phyloP scores from a whole-genome alignment of 2,329 filamentous ascomycete genomes.

The Aspergillus sp. region DNA sequence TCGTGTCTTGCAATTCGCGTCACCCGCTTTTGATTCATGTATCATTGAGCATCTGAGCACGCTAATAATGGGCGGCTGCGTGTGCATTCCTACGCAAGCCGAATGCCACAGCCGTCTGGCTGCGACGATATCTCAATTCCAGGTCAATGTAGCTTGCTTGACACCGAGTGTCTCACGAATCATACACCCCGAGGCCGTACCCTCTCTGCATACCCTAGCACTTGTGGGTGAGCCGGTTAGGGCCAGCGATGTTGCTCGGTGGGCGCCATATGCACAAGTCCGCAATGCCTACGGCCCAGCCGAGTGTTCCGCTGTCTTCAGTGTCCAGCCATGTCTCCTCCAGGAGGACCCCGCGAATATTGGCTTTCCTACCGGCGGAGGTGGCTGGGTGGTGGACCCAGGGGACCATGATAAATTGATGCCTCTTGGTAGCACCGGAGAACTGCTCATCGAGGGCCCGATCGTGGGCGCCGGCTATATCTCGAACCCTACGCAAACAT shows the following conservation, averaged over 20 bases:
- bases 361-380: slow-evolving; percentile 28
- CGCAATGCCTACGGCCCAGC: slow-evolving; percentile 11
- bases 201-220: neutral
- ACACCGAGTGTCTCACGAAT: neutral
- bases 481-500: slow-evolving; percentile 19
- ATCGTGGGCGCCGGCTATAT: slow-evolving; percentile 26
- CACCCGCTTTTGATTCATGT: slow-evolving; percentile 8
- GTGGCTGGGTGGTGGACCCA: slow-evolving; percentile 38
- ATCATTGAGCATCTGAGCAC: slow-evolving; percentile 15
- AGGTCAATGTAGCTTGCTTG: neutral
- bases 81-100: slow-evolving; percentile 13
- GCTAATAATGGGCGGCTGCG: slow-evolving; percentile 16
- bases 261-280: neutral
- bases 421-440: slow-evolving; percentile 40
- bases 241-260: neutral
- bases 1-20: slow-evolving; percentile 7
- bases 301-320: slow-evolving; percentile 46
- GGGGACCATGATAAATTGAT: slow-evolving; percentile 33
- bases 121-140: neutral
- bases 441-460: slow-evolving; percentile 29
- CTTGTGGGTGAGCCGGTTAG: neutral
- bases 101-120: slow-evolving; percentile 37
- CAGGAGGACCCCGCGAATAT: neutral
- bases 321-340: neutral
- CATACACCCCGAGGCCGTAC: neutral